Conservation (phyloP, 164 flowering plant species). For the Vitis labrusca region DNA sequence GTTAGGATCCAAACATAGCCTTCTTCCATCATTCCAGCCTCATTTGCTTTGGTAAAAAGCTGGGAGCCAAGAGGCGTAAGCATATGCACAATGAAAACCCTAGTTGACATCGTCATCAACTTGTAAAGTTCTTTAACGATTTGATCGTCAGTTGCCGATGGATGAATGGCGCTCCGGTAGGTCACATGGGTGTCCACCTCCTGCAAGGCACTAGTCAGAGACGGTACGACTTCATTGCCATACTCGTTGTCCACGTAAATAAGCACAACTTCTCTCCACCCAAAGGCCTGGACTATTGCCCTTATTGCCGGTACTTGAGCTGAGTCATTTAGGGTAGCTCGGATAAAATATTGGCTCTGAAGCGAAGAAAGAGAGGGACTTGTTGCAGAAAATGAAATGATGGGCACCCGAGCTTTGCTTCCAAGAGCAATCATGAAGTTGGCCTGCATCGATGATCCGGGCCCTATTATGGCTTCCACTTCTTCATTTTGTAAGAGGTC, state of each 20-base stretch:
- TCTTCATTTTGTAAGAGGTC: conserved; percentile 19
- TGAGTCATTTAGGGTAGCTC: conserved; percentile 31
- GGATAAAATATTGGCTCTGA: conserved; percentile 30
- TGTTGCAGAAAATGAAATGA: conserved; percentile 41
- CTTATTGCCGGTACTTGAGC: conserved; percentile 32
- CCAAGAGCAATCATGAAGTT: conserved; percentile 28
- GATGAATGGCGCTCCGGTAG: conserved; percentile 27
- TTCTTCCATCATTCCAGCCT: conserved; percentile 36
- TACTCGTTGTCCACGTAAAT: conserved; percentile 22
- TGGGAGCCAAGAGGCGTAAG: conserved; percentile 14
- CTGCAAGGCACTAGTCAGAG: conserved; percentile 27
- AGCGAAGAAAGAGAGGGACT: conserved; percentile 29
- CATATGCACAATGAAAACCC: conserved; percentile 42
- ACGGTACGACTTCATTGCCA: conserved; percentile 23
- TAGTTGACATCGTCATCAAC: conserved; percentile 33
- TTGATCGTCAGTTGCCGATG: conserved; percentile 27
- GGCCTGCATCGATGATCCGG: conserved; percentile 20
- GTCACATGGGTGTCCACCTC: conserved; percentile 21
- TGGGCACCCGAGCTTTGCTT: conserved; percentile 34
- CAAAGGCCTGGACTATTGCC: conserved; percentile 22
- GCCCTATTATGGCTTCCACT: conserved; percentile 39
- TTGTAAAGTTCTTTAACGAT: conserved; percentile 32
- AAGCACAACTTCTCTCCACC: conserved; percentile 36
- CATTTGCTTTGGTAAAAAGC: conserved; percentile 29
- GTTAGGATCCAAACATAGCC: conserved; percentile 54